Evolutionary conservation across 805 yeast species (phyloP).

Genomic region (Zygosaccharomyces kombuchaensis): DNA sequence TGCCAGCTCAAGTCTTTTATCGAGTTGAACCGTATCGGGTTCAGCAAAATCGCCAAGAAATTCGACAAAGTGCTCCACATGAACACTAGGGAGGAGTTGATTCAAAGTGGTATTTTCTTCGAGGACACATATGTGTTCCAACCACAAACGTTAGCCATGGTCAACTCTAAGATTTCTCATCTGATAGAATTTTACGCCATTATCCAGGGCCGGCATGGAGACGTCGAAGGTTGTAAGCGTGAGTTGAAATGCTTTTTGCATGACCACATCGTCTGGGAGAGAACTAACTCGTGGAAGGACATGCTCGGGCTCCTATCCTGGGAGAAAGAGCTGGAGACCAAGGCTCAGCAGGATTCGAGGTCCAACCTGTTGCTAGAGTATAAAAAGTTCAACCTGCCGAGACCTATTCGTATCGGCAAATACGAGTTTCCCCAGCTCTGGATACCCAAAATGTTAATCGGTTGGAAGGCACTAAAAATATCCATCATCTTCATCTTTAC

Average conservation of each 20-base stretch:
- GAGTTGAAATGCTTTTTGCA: conserved; percentile 63
- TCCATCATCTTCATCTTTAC: conserved; percentile 48
- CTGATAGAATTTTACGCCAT: conserved; percentile 53
- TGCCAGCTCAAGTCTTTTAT: conserved; percentile 79
- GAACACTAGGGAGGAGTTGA: conserved; percentile 46
- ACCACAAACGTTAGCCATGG: conserved; percentile 40
- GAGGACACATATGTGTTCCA: conserved; percentile 53
- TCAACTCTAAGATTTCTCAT: conserved; percentile 52
- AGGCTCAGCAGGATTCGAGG: neutral
- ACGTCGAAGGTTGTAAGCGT: conserved; percentile 43
- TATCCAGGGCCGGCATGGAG: conserved; percentile 36
- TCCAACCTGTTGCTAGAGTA: conserved; percentile 34
- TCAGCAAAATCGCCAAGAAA: conserved; percentile 81
- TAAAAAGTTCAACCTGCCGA: conserved; percentile 33
- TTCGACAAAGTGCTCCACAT: conserved; percentile 75
- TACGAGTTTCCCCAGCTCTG: conserved; percentile 32
- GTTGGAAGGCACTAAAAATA: conserved; percentile 47
- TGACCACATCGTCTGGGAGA: conserved; percentile 93
- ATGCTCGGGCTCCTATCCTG: conserved; percentile 78
- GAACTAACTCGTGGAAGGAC: conserved; percentile 95
- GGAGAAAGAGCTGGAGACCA: conserved; percentile 23
- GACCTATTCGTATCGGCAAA: conserved; percentile 23
- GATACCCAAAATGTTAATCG: conserved; percentile 47
- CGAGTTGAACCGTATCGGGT: conserved; percentile 82
- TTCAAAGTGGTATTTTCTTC: conserved; percentile 43